Percentiles rank a stretch among this genome's conserved stretches.
These are phyloP conservation scores for Setaria italica DNA, from an alignment of 202 grass and related monocot species.

Conservation along the genomic window DNA sequence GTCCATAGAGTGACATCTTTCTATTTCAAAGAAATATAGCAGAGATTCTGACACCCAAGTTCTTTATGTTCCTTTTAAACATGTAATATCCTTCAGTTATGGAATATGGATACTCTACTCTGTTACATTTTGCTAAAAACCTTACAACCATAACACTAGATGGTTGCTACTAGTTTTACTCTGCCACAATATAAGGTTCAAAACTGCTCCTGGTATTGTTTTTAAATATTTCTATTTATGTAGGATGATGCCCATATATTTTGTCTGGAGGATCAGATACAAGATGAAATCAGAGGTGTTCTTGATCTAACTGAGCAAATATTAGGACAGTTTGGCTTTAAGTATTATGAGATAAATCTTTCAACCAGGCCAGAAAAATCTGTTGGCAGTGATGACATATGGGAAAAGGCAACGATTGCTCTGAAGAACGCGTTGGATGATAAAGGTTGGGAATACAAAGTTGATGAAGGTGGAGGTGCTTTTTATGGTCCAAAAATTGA, in stretches of 20 bases:
- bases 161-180: slow-evolving; percentile 15
- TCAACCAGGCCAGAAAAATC: slow-evolving; percentile 93
- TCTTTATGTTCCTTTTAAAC: neutral
- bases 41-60: neutral
- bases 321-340: slow-evolving; percentile 88
- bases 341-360: slow-evolving; percentile 87
- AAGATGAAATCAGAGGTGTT: slow-evolving; percentile 84
- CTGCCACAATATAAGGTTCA: neutral
- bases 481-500: slow-evolving; percentile 99
- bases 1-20: neutral
- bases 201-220: slow-evolving; percentile 19
- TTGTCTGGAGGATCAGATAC: slow-evolving; percentile 94
- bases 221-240: slow-evolving; percentile 36
- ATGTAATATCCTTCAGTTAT: slow-evolving; percentile 13
- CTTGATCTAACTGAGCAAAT: slow-evolving; percentile 97
- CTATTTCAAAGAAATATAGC: neutral
- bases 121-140: slow-evolving; percentile 22
- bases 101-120: neutral
- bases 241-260: slow-evolving; percentile 99
- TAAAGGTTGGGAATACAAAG: slow-evolving; percentile 92
- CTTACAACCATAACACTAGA: neutral
- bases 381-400: slow-evolving; percentile 86
- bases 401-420: slow-evolving; percentile 89
- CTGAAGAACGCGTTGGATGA: slow-evolving; percentile 78
- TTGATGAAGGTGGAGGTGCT: slow-evolving; percentile 95